phyloP scores from a whole-genome alignment of 2,329 filamentous ascomycete genomes.

The Cadophora malorum region DNA sequence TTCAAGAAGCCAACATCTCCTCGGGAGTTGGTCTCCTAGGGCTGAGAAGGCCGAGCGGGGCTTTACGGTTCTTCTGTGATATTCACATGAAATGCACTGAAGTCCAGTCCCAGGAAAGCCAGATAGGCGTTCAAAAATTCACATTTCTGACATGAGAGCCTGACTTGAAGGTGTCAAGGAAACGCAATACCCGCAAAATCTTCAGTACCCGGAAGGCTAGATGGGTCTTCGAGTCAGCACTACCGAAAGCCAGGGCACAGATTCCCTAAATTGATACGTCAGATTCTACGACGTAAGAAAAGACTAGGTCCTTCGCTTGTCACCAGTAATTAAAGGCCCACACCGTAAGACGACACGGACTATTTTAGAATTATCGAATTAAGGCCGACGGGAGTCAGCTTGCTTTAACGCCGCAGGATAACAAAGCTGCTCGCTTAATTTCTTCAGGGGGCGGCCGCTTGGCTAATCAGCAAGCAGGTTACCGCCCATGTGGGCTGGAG shows the following conservation, averaged over 20 bases:
- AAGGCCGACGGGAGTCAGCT: slow-evolving; percentile 9
- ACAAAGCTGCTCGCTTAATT: slow-evolving; percentile 1
- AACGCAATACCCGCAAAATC: neutral
- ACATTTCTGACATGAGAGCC: neutral
- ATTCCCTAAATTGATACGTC: neutral
- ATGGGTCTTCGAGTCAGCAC: neutral
- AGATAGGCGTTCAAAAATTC: neutral
- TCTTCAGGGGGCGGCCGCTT: neutral
- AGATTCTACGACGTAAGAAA: neutral
- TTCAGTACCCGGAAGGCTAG: neutral
- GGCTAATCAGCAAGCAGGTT: neutral
- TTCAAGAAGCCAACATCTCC: neutral
- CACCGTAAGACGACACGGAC: neutral
- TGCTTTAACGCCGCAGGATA: slow-evolving; percentile 9
- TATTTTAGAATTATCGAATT: neutral
- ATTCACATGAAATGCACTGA: neutral
- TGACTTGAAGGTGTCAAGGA: neutral
- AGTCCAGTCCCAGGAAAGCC: neutral
- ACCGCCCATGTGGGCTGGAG: neutral
- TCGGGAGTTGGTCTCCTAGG: neutral
- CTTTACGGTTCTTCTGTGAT: neutral
- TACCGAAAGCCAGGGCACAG: neutral
- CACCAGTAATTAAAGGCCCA: neutral
- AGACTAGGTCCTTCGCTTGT: neutral
- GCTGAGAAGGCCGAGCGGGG: neutral